These are phyloP conservation scores for Phellinidium pouzarii DNA, from an alignment of 1,284 basidiomycete species.

Conservation along the genomic window DNA sequence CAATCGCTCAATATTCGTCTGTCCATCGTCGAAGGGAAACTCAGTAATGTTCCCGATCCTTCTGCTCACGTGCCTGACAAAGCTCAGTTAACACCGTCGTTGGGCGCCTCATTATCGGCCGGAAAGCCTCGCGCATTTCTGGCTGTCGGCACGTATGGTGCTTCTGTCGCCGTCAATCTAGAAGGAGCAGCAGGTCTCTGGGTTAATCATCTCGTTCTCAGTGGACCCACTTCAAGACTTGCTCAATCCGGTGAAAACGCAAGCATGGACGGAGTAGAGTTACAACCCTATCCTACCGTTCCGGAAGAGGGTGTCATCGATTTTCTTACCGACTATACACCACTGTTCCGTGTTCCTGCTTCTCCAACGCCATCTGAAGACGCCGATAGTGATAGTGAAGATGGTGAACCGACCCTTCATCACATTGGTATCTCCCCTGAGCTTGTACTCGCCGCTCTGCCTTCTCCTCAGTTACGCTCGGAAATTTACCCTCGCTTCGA, in stretches of 20 bases:
- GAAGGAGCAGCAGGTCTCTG: conserved; percentile 54
- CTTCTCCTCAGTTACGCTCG: conserved; percentile 2
- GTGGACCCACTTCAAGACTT: conserved; percentile 20
- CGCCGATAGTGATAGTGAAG: neutral
- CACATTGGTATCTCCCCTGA: conserved; percentile 12
- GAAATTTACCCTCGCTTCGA: conserved; percentile 11
- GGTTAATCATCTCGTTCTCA: conserved; percentile 44
- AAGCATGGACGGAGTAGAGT: conserved; percentile 7
- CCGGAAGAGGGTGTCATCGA: conserved; percentile 12
- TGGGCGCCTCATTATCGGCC: neutral
- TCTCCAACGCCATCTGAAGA: neutral
- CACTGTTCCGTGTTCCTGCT: conserved; percentile 7
- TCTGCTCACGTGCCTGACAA: neutral
- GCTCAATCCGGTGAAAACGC: neutral
- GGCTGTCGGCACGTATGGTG: conserved; percentile 35
- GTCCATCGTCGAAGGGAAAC: conserved; percentile 48
- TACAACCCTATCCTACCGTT: conserved; percentile 13
- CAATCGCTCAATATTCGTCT: conserved; percentile 76
- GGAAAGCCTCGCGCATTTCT: conserved; percentile 22
- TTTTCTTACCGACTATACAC: conserved; percentile 2
- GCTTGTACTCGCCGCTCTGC: conserved; percentile 3
- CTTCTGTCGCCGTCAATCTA: conserved; percentile 46
- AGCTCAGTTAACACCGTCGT: neutral
- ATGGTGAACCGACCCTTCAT: neutral
- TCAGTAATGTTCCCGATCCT: conserved; percentile 36